Percentiles rank a stretch among this genome's conserved stretches.
Conservation (phyloP, 441 rosid genomes). For the Viola pubescens region DNA sequence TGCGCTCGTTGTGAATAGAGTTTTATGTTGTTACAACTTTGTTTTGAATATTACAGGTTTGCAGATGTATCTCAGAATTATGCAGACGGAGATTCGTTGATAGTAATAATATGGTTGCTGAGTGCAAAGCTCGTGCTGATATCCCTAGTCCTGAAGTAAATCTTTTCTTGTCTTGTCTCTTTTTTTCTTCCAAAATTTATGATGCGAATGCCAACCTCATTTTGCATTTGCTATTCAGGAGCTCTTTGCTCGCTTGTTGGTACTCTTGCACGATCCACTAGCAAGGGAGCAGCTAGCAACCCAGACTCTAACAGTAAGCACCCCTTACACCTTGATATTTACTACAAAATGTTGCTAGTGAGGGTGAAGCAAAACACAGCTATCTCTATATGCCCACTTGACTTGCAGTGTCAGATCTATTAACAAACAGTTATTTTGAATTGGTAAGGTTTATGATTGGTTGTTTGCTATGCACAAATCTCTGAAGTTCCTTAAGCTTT, state of each 20-base stretch:
- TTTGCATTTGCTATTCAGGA: conserved; percentile 42
- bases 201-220: conserved; percentile 15
- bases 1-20: background rate
- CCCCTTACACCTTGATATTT: conserved; percentile 15
- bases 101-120: conserved; percentile 56
- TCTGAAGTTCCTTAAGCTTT: background rate
- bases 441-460: conserved; percentile 2
- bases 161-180: conserved; percentile 17
- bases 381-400: background rate
- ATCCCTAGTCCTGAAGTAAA: conserved; percentile 83
- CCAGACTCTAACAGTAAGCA: conserved; percentile 83
- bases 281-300: conserved; percentile 84
- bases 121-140: conserved; percentile 80
- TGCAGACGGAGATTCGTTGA: conserved; percentile 58
- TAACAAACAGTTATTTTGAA: background rate
- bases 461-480: background rate
- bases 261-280: conserved; percentile 91
- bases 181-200: conserved; percentile 5
- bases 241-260: conserved; percentile 87
- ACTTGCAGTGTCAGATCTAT: background rate
- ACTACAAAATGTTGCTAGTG: background rate
- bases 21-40: conserved; percentile 7
- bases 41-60: conserved; percentile 48
- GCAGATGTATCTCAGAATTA: conserved; percentile 95
- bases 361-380: background rate